Conservation (phyloP, 371 early-diverging fungal genomes). For the Mucor piriformis region DNA sequence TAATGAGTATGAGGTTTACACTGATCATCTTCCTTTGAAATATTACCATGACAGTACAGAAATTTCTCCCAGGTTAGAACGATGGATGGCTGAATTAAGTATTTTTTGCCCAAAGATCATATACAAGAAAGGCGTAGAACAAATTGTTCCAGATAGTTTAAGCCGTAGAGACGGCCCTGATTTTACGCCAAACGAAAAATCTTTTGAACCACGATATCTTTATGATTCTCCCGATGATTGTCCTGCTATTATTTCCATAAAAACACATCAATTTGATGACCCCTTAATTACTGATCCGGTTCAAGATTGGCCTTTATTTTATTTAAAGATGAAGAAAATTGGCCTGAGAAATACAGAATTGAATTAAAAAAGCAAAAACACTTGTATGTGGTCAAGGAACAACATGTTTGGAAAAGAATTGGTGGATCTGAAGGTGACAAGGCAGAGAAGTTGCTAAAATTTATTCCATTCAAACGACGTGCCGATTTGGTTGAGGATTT, state of each 20-base stretch:
- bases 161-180: no score
- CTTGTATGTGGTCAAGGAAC: background rate
- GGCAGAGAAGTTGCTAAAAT: background rate
- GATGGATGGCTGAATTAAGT: constrained; percentile 16
- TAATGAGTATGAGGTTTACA: constrained; percentile 18
- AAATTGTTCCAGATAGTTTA: no score
- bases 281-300: no score
- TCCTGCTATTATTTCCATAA: no score
- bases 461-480: background rate
- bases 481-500: constrained; percentile 7
- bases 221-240: no score
- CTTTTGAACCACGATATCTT: no score
- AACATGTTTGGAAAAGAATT: background rate
- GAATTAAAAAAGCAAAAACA: background rate
- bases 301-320: constrained; percentile 4
- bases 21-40: constrained; percentile 33
- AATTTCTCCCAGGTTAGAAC: constrained; percentile 26
- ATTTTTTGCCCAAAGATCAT: no score
- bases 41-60: constrained; percentile 26
- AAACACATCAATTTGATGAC: no score
- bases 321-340: background rate
- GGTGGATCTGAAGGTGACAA: background rate
- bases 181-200: no score
- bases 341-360: no score
- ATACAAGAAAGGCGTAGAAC: no score